Conservation (phyloP, 225 moss, liverwort and hornwort species). For the Anthoceros angustus region DNA sequence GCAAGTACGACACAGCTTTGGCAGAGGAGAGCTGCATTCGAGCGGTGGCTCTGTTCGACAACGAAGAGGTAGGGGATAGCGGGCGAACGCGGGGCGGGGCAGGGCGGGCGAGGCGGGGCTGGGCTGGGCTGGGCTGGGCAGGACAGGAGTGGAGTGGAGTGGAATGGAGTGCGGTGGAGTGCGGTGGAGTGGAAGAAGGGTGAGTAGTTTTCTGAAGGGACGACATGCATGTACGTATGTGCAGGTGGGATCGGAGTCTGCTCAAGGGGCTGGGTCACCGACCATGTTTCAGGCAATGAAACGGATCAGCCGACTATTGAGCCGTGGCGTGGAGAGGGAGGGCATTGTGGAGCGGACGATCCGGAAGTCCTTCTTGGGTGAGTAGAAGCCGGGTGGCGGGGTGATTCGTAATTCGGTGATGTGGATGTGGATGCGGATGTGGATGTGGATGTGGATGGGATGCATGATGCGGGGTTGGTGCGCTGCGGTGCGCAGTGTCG, state of each 20-base stretch:
- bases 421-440: not conserved
- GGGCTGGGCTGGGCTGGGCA: too few relatives aligned
- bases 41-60: conserved; percentile 66
- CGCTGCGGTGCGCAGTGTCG: conserved; percentile 54
- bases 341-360: conserved; percentile 71
- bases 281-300: conserved; percentile 68
- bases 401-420: not conserved
- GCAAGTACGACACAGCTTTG: conserved; percentile 32
- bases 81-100: not conserved
- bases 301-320: conserved; percentile 55
- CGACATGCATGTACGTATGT: not conserved
- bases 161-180: not conserved
- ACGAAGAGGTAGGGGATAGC: conserved; percentile 47
- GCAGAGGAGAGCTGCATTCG: conserved; percentile 60
- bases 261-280: conserved; percentile 79
- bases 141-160: too few relatives aligned
- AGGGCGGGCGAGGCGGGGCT: not conserved
- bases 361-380: conserved; percentile 64
- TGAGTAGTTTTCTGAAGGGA: not conserved
- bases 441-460: not conserved
- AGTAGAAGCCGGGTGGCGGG: not conserved
- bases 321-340: conserved; percentile 37
- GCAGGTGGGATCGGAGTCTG: conserved; percentile 78
- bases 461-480: not conserved
- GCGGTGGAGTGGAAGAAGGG: not conserved